A percentile compares a stretch with the other conserved stretches of the same genome.
Conservation (phyloP, 2,329 filamentous ascomycete species). For the Colletotrichum filicis region DNA sequence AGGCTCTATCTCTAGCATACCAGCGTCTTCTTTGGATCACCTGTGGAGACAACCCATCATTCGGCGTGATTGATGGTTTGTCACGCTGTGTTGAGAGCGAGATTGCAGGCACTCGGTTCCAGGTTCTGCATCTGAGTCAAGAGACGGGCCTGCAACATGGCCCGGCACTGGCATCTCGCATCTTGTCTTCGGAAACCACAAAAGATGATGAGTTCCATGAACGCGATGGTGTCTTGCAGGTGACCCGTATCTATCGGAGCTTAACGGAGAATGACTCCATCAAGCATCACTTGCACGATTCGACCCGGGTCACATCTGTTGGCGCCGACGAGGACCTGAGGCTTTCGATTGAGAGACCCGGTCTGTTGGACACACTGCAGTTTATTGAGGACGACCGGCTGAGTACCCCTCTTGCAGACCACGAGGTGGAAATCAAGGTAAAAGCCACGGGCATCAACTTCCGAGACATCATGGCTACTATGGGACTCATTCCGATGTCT, state of each 20-base stretch:
- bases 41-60: not conserved
- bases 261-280: slow-evolving; percentile 39
- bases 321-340: slow-evolving; percentile 6
- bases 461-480: slow-evolving; percentile 47
- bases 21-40: not conserved
- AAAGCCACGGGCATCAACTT: slow-evolving; percentile 49
- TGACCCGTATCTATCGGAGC: slow-evolving; percentile 41
- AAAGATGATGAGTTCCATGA: slow-evolving; percentile 3
- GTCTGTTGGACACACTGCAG: slow-evolving; percentile 42
- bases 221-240: not conserved
- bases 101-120: not conserved
- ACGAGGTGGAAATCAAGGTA: slow-evolving; percentile 45
- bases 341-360: slow-evolving; percentile 34
- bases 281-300: slow-evolving; percentile 38
- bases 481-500: slow-evolving; percentile 39
- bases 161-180: not conserved
- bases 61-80: not conserved
- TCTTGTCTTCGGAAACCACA: not conserved
- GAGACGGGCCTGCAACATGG: not conserved
- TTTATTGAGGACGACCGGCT: slow-evolving; percentile 41
- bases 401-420: slow-evolving; percentile 27
- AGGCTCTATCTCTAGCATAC: not conserved
- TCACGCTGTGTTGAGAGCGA: not conserved
- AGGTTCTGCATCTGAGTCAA: not conserved
- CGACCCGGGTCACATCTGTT: slow-evolving; percentile 15